Conservation (phyloP, 2,329 filamentous ascomycete genomes). For the Cladophialophora exuberans region DNA sequence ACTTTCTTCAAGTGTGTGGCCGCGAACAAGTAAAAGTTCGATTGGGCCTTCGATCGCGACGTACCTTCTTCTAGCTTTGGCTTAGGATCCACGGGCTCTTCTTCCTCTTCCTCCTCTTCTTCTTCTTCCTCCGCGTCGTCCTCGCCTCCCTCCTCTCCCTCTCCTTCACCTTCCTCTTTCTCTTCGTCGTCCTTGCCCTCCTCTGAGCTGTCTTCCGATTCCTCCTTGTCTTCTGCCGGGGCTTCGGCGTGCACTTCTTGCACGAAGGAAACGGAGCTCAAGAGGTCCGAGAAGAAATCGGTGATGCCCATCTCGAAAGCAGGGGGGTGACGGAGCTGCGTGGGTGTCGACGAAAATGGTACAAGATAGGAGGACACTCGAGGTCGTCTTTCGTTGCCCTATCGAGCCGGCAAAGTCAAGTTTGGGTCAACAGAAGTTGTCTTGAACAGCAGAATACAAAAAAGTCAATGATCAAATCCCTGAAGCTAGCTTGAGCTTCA, state of each 20-base stretch:
- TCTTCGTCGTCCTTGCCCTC: conserved; percentile 39
- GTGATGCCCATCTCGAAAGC: conserved; percentile 61
- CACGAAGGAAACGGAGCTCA: conserved; percentile 63
- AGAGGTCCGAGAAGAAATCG: conserved; percentile 67
- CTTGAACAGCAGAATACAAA: too few species aligned
- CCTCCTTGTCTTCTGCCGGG: conserved; percentile 53
- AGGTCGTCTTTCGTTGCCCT: background rate
- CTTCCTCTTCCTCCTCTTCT: conserved; percentile 78
- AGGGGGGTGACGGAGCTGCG: background rate
- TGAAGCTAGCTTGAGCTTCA: too few species aligned
- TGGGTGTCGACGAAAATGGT: background rate
- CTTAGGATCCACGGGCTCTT: conserved; percentile 83
- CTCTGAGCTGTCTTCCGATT: conserved; percentile 42
- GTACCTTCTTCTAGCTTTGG: conserved; percentile 88
- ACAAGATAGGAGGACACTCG: too few species aligned
- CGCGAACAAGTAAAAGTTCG: too few species aligned
- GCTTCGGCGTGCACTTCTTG: conserved; percentile 64
- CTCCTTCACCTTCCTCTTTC: conserved; percentile 49
- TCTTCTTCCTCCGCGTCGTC: conserved; percentile 65
- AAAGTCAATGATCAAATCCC: too few species aligned
- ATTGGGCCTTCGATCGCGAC: too few species aligned
- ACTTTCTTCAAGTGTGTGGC: too few species aligned
- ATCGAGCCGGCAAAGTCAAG: too few species aligned
- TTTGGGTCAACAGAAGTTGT: too few species aligned
- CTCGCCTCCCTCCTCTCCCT: conserved; percentile 55